A percentile compares a stretch with the other conserved stretches of the same genome.
phyloP scores from a whole-genome alignment of 2,329 filamentous ascomycete genomes.

The Cladosporium sp. region DNA sequence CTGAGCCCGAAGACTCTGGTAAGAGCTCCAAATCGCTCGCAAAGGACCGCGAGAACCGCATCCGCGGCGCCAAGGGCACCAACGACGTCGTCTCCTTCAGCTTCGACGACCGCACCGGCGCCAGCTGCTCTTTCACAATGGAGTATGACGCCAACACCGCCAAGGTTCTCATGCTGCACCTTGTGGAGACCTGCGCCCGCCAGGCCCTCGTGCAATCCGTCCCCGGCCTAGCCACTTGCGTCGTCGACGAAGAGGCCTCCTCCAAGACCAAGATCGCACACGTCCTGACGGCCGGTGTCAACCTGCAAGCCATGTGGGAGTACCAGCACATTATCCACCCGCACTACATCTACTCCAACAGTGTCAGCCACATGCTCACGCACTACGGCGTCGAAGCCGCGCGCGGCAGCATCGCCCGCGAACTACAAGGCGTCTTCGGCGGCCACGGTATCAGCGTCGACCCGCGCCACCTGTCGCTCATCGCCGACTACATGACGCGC shows the following conservation, averaged over 20 bases:
- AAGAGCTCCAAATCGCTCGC: constrained; percentile 33
- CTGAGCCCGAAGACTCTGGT: constrained; percentile 36
- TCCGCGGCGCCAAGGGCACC: constrained; percentile 55
- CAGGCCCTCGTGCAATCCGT: constrained; percentile 85
- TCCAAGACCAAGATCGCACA: constrained; percentile 37
- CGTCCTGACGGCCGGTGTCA: constrained; percentile 79
- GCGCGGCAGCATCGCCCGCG: constrained; percentile 77
- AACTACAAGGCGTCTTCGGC: constrained; percentile 80
- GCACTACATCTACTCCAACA: constrained; percentile 84
- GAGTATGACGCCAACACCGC: constrained; percentile 75
- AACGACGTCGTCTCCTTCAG: constrained; percentile 70
- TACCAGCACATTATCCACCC: constrained; percentile 83
- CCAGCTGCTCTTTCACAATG: constrained; percentile 75
- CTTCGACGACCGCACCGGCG: constrained; percentile 70
- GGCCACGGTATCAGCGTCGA: constrained; percentile 92
- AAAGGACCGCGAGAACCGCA: constrained; percentile 57
- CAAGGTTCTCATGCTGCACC: constrained; percentile 87
- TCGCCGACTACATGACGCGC: constrained; percentile 97
- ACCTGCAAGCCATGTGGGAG: constrained; percentile 84
- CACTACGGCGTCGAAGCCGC: constrained; percentile 93
- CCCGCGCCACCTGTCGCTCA: constrained; percentile 86
- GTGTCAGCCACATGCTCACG: constrained; percentile 77
- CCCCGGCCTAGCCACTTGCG: constrained; percentile 68
- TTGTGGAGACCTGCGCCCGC: constrained; percentile 77
- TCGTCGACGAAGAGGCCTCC: constrained; percentile 58